Conservation (phyloP, 2,329 filamentous ascomycete species). For the Chrysosporium keratinophilum region DNA sequence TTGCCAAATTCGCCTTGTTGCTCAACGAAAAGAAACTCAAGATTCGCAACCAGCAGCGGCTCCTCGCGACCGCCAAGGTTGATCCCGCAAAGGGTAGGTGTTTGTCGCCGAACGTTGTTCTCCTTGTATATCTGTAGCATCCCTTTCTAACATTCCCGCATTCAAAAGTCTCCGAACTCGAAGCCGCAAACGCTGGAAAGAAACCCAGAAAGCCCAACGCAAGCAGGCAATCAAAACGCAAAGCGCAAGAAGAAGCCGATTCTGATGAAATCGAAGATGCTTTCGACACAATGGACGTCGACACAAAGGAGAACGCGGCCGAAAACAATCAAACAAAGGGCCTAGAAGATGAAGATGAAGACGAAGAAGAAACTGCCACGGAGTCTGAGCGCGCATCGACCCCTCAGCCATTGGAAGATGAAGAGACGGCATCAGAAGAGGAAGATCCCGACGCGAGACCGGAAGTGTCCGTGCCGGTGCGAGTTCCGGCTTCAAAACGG, state of each 20-base stretch:
- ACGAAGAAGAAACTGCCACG: slow-evolving; percentile 10
- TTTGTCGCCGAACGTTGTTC: background rate
- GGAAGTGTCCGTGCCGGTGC: background rate
- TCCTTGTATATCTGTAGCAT: background rate
- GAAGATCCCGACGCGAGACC: slow-evolving; percentile 1
- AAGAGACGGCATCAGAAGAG: slow-evolving; percentile 26
- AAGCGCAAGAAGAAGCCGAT: slow-evolving; percentile 20
- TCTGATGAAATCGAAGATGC: slow-evolving; percentile 26
- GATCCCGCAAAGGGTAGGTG: slow-evolving; percentile 31
- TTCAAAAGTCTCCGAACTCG: slow-evolving; percentile 24
- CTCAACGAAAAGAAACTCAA: slow-evolving; percentile 56
- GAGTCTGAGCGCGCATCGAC: slow-evolving; percentile 24
- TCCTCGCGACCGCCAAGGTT: slow-evolving; percentile 43
- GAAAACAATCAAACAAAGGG: background rate
- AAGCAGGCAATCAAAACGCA: slow-evolving; percentile 23
- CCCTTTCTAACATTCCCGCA: background rate
- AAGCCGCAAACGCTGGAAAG: slow-evolving; percentile 17
- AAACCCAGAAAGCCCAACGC: slow-evolving; percentile 15
- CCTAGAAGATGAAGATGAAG: background rate
- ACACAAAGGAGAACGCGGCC: slow-evolving; percentile 16
- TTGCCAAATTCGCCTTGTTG: slow-evolving; percentile 49
- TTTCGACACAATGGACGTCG: slow-evolving; percentile 32
- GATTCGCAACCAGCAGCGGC: slow-evolving; percentile 51
- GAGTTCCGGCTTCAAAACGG: background rate
- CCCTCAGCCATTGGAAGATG: slow-evolving; percentile 28